Base-by-base conservation (phyloP, 2,329 filamentous ascomycete genomes). In the Tricladium varicosporioides region DNA sequence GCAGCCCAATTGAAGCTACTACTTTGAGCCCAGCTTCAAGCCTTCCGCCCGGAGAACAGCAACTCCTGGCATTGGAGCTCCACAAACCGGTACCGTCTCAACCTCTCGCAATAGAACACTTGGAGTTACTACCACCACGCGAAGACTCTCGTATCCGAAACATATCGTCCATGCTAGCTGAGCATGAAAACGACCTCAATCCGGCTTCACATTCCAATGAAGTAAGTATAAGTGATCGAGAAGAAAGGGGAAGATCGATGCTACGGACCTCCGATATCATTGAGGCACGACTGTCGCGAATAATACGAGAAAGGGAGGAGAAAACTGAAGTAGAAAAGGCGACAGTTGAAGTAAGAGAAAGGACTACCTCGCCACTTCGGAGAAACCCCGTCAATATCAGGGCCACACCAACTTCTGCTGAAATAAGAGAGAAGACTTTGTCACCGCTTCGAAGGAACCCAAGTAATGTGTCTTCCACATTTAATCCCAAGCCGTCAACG, bases 251-350 rank as follows among this genome's bases (percentile, higher is more conserved):
- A 42, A 48, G 60, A 7, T 59, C 60, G 31, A 62, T 62, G 60
- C 57, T 62, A n/a, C 36, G 60, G n/a, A 62, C 60, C 10, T 62
- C 58, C 15, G 60, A 62, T 50, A 57, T 62, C 22, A 59, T 62
- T 48, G 55, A 57, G 40, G 58, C 58, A 9, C 15, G 58, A 11
- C 15, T 60, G 22, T 62, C 60, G 5, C n/a, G 22, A 5, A 56
- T 53, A 27, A n/a, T 32, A 3, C 53, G 51, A 13, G 31, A 14
- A 14, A 16, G 43, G 43, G 43, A 57, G 2, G 3, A 33, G 22
- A 48, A 54, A 18, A 32, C 27, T 3, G 16, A 40, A 9, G 8
- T 16, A n/a, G 46, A 46, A 5, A 27, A 56, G 22, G 15, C 47
- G 11, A 9, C 33, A 2, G 43, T 42, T 16, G 48, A 47, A 27